Conservation (phyloP, 2,329 filamentous ascomycete species). For the Thyridium curvatum region DNA sequence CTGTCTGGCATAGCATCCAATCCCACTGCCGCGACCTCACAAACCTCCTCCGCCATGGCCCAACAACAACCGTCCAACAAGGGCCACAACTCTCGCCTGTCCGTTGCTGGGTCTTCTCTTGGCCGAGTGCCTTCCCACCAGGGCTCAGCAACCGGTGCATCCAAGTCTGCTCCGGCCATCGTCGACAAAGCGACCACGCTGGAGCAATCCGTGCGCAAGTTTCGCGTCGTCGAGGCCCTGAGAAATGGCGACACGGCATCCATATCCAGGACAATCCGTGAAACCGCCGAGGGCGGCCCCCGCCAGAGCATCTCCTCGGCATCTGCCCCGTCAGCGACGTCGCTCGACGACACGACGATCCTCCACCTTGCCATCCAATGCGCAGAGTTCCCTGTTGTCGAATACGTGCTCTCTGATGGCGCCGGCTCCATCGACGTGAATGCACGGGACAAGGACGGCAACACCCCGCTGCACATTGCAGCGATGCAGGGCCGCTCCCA, state of each 20-base stretch:
- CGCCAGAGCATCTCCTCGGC: slow-evolving; percentile 53
- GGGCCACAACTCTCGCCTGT: slow-evolving; percentile 41
- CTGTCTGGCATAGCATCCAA: slow-evolving; percentile 24
- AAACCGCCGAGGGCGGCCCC: slow-evolving; percentile 47
- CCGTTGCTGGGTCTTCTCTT: slow-evolving; percentile 31
- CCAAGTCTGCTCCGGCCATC: slow-evolving; percentile 19
- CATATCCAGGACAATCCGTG: slow-evolving; percentile 79
- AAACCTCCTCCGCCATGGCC: slow-evolving; percentile 26
- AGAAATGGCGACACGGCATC: slow-evolving; percentile 84
- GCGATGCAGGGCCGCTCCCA: slow-evolving; percentile 73
- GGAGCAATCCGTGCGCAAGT: slow-evolving; percentile 90
- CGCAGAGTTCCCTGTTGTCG: slow-evolving; percentile 84
- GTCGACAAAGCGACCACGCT: slow-evolving; percentile 52
- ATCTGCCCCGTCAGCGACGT: slow-evolving; percentile 19
- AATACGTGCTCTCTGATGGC: slow-evolving; percentile 83
- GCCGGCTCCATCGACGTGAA: slow-evolving; percentile 71
- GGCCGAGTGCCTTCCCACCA: slow-evolving; percentile 33
- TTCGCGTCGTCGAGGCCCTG: slow-evolving; percentile 88
- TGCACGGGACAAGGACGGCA: slow-evolving; percentile 85
- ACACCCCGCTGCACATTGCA: slow-evolving; percentile 86
- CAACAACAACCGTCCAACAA: slow-evolving; percentile 27
- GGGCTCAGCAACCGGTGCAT: slow-evolving; percentile 22
- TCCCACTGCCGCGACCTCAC: slow-evolving; percentile 22
- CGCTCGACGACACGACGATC: slow-evolving; percentile 77
- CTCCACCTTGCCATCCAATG: slow-evolving; percentile 94